Percentiles rank a stretch among this genome's conserved stretches.
Conservation (phyloP, 140 eudicot genomes). For the Senecio squalidus region DNA sequence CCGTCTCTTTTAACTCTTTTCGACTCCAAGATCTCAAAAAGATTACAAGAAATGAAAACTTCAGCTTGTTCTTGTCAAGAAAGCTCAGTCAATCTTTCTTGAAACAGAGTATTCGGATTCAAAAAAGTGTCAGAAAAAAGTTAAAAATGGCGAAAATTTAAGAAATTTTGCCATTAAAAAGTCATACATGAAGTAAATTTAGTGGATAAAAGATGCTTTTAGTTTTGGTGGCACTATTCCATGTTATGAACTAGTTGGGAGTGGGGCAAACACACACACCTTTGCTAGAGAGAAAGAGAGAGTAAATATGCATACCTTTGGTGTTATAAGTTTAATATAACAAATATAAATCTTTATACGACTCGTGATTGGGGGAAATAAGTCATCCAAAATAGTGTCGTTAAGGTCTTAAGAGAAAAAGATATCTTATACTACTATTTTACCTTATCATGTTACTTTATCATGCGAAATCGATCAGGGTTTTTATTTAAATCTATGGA, state of each 20-base stretch:
- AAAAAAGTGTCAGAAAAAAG: slow-evolving; percentile 25
- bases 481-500: not conserved
- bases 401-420: not conserved
- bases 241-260: slow-evolving; percentile 34
- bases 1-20: slow-evolving; percentile 10
- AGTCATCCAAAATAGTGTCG: not conserved
- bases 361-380: not conserved
- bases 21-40: slow-evolving; percentile 25
- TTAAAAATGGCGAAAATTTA: no score
- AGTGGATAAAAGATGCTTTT: slow-evolving; percentile 21
- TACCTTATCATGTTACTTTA: no score
- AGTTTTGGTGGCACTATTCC: slow-evolving; percentile 25
- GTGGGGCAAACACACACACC: slow-evolving; percentile 52
- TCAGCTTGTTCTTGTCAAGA: slow-evolving; percentile 10
- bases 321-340: not conserved
- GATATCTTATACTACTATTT: not conserved
- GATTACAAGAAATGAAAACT: slow-evolving; percentile 16
- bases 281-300: slow-evolving; percentile 38
- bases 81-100: slow-evolving; percentile 23
- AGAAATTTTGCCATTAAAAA: slow-evolving; percentile 22
- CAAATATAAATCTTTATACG: not conserved
- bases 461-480: not conserved
- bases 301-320: slow-evolving; percentile 19
- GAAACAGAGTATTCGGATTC: slow-evolving; percentile 23
- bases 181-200: slow-evolving; percentile 19